These are phyloP conservation scores for Trichoderma polysporum DNA, from an alignment of 2,329 filamentous ascomycete species.

Conservation along the genomic window DNA sequence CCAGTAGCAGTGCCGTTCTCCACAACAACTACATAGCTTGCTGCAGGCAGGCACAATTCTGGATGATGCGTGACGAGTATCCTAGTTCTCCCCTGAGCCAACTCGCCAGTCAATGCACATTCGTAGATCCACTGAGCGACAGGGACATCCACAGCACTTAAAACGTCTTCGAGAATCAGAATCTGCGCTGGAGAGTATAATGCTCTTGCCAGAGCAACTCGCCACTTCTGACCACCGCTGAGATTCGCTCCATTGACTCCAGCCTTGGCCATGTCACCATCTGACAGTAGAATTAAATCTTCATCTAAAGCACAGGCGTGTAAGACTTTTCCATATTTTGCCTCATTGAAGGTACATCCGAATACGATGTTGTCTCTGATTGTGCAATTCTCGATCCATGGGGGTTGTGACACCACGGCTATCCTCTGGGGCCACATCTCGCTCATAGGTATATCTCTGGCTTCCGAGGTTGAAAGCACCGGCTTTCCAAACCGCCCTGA, in stretches of 20 bases:
- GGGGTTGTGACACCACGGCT: background rate
- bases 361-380: conserved; percentile 9
- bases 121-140: conserved; percentile 7
- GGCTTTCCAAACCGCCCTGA: background rate
- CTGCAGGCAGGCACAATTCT: background rate
- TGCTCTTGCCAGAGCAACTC: conserved; percentile 21
- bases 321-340: background rate
- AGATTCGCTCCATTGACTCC: conserved; percentile 18
- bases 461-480: background rate
- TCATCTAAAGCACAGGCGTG: background rate
- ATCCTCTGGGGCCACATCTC: background rate
- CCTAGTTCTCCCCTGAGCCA: conserved; percentile 2
- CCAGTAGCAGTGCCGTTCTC: background rate
- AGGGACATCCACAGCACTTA: background rate
- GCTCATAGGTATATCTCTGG: background rate
- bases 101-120: conserved; percentile 1
- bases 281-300: background rate
- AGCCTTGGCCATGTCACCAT: conserved; percentile 13
- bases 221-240: conserved; percentile 28
- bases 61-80: conserved; percentile 18
- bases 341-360: background rate
- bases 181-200: background rate
- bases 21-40: conserved; percentile 15
- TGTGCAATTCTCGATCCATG: background rate
- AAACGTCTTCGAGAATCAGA: background rate